Percentiles rank a stretch among this genome's conserved stretches.
Conservation (phyloP, 148 eudicot genomes). For the Linanthus parryae region DNA sequence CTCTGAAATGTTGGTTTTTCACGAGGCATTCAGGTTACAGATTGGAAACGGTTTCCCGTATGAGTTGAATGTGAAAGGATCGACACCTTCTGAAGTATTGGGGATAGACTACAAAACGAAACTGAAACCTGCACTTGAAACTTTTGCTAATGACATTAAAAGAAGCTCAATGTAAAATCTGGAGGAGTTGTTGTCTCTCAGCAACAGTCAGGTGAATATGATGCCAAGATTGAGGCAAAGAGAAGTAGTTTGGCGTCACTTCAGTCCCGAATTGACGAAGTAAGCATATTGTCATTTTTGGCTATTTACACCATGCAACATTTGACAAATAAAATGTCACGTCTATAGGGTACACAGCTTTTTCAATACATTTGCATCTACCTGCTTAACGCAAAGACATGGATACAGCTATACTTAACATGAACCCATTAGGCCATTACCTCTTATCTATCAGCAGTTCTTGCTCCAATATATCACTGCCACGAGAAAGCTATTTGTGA, state of each 20-base stretch:
- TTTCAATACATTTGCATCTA: background rate
- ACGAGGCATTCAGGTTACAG: slow-evolving; percentile 51
- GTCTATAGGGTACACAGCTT: background rate
- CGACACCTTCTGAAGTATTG: slow-evolving; percentile 62
- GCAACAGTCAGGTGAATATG: slow-evolving; percentile 54
- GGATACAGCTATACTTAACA: background rate
- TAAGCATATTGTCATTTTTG: slow-evolving; percentile 23
- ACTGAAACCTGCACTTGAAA: slow-evolving; percentile 56
- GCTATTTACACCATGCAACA: background rate
- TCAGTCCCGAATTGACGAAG: slow-evolving; percentile 58
- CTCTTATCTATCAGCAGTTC: background rate
- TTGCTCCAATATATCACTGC: background rate
- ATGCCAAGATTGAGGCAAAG: slow-evolving; percentile 56
- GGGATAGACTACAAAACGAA: slow-evolving; percentile 75
- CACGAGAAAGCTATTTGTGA: too few species aligned
- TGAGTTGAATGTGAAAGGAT: slow-evolving; percentile 54
- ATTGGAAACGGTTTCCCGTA: slow-evolving; percentile 69
- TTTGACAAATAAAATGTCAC: background rate
- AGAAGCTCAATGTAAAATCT: slow-evolving; percentile 48
- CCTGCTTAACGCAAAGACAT: background rate
- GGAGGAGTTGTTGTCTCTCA: slow-evolving; percentile 75
- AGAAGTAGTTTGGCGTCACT: slow-evolving; percentile 46
- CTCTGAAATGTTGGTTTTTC: background rate
- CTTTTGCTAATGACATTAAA: slow-evolving; percentile 59
- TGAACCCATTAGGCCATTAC: background rate